Conservation (phyloP, 495 filamentous ascomycete species). For the Letharia columbiana region DNA sequence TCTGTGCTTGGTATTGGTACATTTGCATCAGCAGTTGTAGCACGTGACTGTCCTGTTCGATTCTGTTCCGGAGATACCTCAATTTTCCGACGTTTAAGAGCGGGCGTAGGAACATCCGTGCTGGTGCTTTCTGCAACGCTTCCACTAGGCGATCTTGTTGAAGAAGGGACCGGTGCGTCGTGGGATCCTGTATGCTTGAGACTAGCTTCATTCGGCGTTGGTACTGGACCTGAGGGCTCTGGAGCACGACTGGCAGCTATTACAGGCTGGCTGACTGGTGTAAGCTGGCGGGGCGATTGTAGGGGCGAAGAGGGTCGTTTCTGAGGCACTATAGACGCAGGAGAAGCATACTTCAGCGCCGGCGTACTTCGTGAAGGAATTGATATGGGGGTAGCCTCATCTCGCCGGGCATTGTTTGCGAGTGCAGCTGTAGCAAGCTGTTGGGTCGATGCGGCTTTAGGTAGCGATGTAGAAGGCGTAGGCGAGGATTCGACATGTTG, state of each 20-base stretch:
- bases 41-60: neutral
- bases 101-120: constrained; percentile 10
- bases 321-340: constrained; percentile 13
- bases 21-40: constrained; percentile 3
- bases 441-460: constrained; percentile 18
- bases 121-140: neutral
- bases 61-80: neutral
- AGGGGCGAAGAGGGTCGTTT: constrained; percentile 11
- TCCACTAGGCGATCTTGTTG: neutral
- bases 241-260: neutral
- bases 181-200: neutral
- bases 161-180: neutral
- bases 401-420: constrained; percentile 2
- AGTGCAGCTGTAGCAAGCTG: constrained; percentile 11
- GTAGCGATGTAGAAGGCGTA: constrained; percentile 25
- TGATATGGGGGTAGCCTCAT: constrained; percentile 10
- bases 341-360: constrained; percentile 17
- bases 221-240: neutral
- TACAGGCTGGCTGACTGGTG: constrained; percentile 19
- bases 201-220: neutral
- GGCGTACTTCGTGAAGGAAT: constrained; percentile 4
- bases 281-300: constrained; percentile 3
- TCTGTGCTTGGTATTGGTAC: constrained; percentile 15
- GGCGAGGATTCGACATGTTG: constrained; percentile 26
- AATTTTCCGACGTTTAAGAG: constrained; percentile 20